Evolutionary conservation across 2,329 filamentous ascomycete species (phyloP), one percentile per base, ranked within the genome.

Genomic region (Aureobasidium sp.): DNA sequence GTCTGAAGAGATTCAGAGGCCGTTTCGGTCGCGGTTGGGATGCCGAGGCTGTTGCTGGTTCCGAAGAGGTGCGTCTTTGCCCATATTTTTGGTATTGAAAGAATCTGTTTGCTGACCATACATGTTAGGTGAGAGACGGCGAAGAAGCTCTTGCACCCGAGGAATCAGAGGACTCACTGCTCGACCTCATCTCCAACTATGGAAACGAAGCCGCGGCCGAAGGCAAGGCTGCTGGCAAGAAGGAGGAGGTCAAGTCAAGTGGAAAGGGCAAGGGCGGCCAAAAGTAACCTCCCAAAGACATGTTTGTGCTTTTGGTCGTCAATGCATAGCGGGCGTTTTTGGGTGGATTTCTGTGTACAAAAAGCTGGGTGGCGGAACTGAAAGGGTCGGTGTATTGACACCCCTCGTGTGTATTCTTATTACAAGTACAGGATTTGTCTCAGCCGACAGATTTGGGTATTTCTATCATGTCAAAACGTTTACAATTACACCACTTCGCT

Each of bases 11-110:
- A 60, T 99, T 99, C 78, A 82, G 94, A 69, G 82, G 82, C 63
- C 83, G 88, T 61, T 99, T 92, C 78, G 94, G 94, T 27, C 80
- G 87, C 62, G 85, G 84, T 11, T 99, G 89, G 80, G 94, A 99
- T 76, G 78, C 83, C 25, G 76, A 72, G 57, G 70, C 71, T 55
- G 67, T 61, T 8, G 38, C 57, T 42, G 49, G 29, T 21, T n/a
- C 38, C 15, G 63, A 64, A 31, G 63, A 64, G 54, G 61, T 61
- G 1, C 6, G 60, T 60, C 31, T 47, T 13, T 15, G 6, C 15
- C 27, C 7, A 6, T n/a, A n/a, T n/a, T 10, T 33, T 9, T 19
- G 8, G 9, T 4, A 47, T 23, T 19, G 10, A 4, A 57, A 8
- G 2, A 7, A 7, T 10, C 3, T 33, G 13, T 1, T 42, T 5